phyloP scores from a whole-genome alignment of 2,329 filamentous ascomycete genomes.

The Hymenoscyphus albidus region DNA sequence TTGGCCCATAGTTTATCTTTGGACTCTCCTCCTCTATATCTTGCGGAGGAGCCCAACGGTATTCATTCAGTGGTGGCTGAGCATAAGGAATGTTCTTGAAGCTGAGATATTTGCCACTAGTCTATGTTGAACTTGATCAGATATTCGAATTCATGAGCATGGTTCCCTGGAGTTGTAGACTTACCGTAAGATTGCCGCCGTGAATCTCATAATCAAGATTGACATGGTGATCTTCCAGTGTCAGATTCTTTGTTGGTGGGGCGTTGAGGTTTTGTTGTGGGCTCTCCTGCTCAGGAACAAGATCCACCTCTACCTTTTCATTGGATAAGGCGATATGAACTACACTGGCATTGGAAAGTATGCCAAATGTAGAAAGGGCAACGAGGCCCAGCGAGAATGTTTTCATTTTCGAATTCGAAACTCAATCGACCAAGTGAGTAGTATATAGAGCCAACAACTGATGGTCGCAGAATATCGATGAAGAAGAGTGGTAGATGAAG shows the following conservation, averaged over 20 bases:
- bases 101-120: neutral
- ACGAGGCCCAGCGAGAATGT: neutral
- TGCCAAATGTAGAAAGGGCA: neutral
- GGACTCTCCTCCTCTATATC: neutral
- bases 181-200: neutral
- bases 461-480: neutral
- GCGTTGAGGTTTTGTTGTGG: neutral
- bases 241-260: neutral
- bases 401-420: neutral
- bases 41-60: neutral
- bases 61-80: neutral
- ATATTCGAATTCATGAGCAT: neutral
- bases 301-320: neutral
- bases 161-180: neutral
- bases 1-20: neutral
- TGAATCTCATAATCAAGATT: neutral
- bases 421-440: neutral
- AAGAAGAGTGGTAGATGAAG: neutral
- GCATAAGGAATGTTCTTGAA: constrained; percentile 1
- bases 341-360: constrained; percentile 1
- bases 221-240: neutral
- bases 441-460: neutral
- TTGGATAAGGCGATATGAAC: neutral
- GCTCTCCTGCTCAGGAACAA: neutral
- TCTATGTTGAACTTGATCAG: neutral